Percentiles rank a stretch among this genome's conserved stretches.
Evolutionary conservation across 495 filamentous ascomycete genomes (phyloP).

Genomic region (Hypoxylon crocopeplum): DNA sequence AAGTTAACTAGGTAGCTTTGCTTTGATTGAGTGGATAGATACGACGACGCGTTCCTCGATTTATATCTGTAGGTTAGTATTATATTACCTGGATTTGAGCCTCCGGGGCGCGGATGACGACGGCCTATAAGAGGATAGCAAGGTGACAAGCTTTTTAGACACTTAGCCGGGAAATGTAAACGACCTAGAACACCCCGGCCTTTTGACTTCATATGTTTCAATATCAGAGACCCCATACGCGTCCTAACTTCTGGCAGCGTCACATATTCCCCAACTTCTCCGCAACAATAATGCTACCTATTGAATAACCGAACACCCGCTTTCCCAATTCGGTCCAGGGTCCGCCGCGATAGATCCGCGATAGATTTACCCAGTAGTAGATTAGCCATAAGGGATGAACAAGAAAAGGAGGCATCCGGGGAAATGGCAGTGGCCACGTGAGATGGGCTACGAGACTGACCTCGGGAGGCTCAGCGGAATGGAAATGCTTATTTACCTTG

Average conservation of each 20-base stretch:
- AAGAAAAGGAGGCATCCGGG: conserved; percentile 9
- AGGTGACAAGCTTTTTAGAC: background rate
- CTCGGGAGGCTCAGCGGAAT: background rate
- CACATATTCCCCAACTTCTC: conserved; percentile 21
- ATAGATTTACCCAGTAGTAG: conserved; percentile 15
- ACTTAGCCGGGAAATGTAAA: conserved; percentile 16
- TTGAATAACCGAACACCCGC: conserved; percentile 29
- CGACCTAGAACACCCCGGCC: conserved; percentile 4
- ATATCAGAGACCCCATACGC: conserved; percentile 8
- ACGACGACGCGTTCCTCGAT: no score
- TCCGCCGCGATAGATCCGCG: conserved; percentile 12
- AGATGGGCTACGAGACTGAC: background rate
- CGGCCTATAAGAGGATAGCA: no score
- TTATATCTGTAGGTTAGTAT: no score
- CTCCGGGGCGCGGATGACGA: no score
- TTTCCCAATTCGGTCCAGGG: conserved; percentile 20
- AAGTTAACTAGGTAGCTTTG: no score
- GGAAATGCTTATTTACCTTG: conserved; percentile 24
- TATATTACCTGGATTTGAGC: no score
- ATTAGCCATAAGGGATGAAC: conserved; percentile 28
- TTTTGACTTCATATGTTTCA: conserved; percentile 6
- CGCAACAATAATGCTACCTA: conserved; percentile 12
- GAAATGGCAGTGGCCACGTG: conserved; percentile 21
- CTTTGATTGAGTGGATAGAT: no score
- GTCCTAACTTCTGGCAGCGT: background rate